These are phyloP conservation scores for Rhizophagus clarus DNA, from an alignment of 192 early-diverging fungal genomes.

Conservation along the genomic window DNA sequence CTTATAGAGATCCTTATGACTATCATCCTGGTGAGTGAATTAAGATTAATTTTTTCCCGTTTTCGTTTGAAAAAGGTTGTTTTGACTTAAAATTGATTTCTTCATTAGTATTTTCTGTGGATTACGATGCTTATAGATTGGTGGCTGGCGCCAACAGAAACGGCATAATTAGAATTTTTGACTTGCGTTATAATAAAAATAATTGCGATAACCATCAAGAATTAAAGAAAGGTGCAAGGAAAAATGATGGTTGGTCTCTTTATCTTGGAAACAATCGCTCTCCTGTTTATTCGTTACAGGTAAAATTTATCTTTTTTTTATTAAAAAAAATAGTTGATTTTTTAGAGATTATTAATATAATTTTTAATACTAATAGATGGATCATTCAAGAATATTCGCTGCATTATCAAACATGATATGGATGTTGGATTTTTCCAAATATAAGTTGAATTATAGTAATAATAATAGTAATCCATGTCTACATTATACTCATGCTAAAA, in stretches of 20 bases:
- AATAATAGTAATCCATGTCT: not conserved
- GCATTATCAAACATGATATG: slow-evolving; percentile 1
- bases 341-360: not conserved
- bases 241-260: slow-evolving; percentile 10
- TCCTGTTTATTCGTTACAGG: slow-evolving; percentile 16
- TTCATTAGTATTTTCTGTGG: slow-evolving; percentile 4
- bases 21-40: not conserved
- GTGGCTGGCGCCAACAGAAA: not conserved
- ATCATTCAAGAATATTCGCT: slow-evolving; percentile 13
- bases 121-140: slow-evolving; percentile 9
- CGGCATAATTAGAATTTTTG: slow-evolving; percentile 5
- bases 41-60: not conserved
- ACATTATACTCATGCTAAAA: not conserved
- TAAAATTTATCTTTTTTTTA: not conserved
- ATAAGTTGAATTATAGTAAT: not conserved
- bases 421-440: slow-evolving; percentile 1
- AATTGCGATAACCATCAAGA: not conserved
- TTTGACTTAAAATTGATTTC: not conserved
- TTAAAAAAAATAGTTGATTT: not conserved
- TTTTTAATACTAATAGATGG: not conserved
- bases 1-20: slow-evolving; percentile 13
- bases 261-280: slow-evolving; percentile 13
- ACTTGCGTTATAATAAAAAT: slow-evolving; percentile 7
- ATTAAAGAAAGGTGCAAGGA: not conserved
- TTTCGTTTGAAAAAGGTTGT: not conserved